These are phyloP conservation scores for Penicillium palitans DNA, from an alignment of 2,329 filamentous ascomycete genomes.

Conservation along the genomic window DNA sequence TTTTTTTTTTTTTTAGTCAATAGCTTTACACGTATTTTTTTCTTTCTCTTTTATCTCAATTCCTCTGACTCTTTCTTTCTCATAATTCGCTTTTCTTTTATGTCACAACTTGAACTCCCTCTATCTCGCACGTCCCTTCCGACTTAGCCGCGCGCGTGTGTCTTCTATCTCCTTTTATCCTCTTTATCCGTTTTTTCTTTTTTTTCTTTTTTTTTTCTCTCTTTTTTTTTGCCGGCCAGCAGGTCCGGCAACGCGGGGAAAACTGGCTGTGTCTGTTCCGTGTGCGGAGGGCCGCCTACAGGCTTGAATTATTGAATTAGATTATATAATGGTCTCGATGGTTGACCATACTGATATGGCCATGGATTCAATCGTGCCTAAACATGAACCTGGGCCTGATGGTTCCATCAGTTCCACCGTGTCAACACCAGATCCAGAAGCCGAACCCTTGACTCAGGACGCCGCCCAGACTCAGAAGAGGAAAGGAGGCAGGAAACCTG, in stretches of 20 bases:
- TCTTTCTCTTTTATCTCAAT: conserved; percentile 31
- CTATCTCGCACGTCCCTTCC: conserved; percentile 42
- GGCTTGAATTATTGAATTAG: conserved; percentile 3
- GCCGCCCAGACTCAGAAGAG: conserved; percentile 70
- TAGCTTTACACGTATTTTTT: conserved; percentile 43
- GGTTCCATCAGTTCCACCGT: conserved; percentile 47
- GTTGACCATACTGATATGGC: conserved; percentile 44
- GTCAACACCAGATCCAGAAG: conserved; percentile 50
- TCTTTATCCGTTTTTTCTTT: conserved; percentile 4
- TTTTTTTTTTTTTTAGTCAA: conserved; percentile 43
- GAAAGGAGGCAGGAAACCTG: conserved; percentile 96
- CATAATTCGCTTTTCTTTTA: conserved; percentile 42
- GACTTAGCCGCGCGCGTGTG: conserved; percentile 45
- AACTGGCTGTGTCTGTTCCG: conserved; percentile 13
- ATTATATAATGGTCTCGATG: conserved; percentile 46
- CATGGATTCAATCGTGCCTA: conserved; percentile 33
- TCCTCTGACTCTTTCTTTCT: conserved; percentile 32
- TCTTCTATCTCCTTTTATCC: conserved; percentile 16
- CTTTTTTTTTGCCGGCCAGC: neutral
- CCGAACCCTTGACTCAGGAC: conserved; percentile 43
- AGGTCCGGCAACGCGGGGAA: conserved; percentile 12
- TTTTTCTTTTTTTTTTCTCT: conserved; percentile 3
- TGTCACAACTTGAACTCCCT: conserved; percentile 34
- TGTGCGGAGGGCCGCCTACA: conserved; percentile 10
- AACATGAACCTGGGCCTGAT: conserved; percentile 31